Conservation (phyloP, 75 land plant genomes). For the Chamaecyparis obtusa region DNA sequence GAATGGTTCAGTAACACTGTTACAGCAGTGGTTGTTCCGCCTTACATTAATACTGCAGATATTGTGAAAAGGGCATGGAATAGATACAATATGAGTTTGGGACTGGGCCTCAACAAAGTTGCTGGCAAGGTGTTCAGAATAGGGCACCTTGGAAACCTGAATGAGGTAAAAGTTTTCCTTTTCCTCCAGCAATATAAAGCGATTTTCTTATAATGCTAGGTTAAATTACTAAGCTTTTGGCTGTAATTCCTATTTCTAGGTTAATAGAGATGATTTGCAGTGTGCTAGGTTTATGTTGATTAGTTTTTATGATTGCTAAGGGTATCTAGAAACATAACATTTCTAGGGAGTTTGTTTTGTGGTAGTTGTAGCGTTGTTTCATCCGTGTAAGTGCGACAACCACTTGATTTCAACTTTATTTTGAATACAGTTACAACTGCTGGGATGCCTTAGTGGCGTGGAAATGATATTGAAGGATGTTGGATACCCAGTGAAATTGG, state of each 20-base stretch:
- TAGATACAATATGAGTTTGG: constrained; percentile 88
- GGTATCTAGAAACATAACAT: not conserved
- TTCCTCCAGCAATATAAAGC: not conserved
- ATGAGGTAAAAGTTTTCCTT: constrained; percentile 55
- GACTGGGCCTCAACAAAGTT: constrained; percentile 89
- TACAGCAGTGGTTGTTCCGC: constrained; percentile 83
- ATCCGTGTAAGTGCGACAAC: not conserved
- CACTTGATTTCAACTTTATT: not conserved
- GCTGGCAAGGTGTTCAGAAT: constrained; percentile 97
- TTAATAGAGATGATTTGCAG: not conserved
- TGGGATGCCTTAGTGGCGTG: constrained; percentile 89
- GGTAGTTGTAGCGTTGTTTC: too few species aligned
- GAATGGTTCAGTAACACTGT: constrained; percentile 95
- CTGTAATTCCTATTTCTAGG: not conserved
- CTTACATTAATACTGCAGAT: constrained; percentile 70
- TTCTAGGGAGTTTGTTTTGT: not conserved
- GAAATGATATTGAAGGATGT: constrained; percentile 85
- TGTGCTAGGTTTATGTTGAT: not conserved
- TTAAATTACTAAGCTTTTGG: not conserved
- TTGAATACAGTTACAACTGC: constrained; percentile 69
- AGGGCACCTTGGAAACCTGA: constrained; percentile 88
- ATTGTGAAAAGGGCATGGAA: constrained; percentile 84
- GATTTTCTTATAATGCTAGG: not conserved
- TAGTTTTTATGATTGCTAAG: not conserved
- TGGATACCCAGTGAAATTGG: constrained; percentile 76